Evolutionary conservation across 2,329 filamentous ascomycete genomes (phyloP), one percentile per base, ranked within the genome.

Genomic region (Ophiostoma pallidulum): DNA sequence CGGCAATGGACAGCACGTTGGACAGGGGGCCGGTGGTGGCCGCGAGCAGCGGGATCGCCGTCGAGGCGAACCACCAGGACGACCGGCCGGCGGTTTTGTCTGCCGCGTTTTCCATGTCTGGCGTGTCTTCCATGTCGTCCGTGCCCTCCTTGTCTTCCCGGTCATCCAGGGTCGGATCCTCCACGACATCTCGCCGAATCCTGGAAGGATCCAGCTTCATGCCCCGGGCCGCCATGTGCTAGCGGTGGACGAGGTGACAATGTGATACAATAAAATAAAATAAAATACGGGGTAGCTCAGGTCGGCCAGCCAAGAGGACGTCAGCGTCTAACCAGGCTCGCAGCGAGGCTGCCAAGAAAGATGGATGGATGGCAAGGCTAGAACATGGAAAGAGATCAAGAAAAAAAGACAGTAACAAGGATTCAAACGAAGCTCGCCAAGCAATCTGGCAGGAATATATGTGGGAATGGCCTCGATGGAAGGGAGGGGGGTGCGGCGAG

Each of bases 21-120:
- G 82, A 82, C n/a, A 85, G 64, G 1, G 82, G 82, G 0, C 79
- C 81, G n/a, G 82, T 72, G 1, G 81, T 79, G 13, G 82, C 82
- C 3, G 81, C 80, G 4, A 85, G 64, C 3, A 86, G 69, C 4
- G 77, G 77, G 38, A 79, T 64, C 4, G 63, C 64, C 4, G 62
- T 67, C 2, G 62, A 64, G 31, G 64, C 65, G 47, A 67, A 62
- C 64, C 63, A 67, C 66, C 65, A 67, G 37, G 41, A 44, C 1
- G 41, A 43, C 2, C 33, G n/a, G n/a, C n/a, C 32, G 19, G 40
- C 19, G 58, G 56, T 54, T 60, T 65, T 22, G 9, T 10, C 20
- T 5, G 8, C 9, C 10, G 26, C 26, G 35, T 18, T 9, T 16
- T 41, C 24, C 8, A 13, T 6, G 24, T 16, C 29, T 14, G 38